Conservation (phyloP, 768 basidiomycete species). For the Myochromella boudieri region DNA sequence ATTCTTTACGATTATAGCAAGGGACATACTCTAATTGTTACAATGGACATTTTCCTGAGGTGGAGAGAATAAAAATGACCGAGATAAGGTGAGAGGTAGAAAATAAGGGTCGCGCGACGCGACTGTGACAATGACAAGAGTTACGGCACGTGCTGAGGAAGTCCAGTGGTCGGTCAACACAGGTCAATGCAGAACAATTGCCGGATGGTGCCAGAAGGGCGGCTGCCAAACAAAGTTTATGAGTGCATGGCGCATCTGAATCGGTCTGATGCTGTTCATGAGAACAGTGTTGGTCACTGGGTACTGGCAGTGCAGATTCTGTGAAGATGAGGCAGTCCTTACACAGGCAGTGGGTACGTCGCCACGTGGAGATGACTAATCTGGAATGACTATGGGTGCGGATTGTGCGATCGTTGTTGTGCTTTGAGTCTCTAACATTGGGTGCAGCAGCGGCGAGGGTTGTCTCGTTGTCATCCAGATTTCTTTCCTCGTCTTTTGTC, state of each 20-base stretch:
- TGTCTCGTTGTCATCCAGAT: background rate
- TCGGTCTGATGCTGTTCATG: no score
- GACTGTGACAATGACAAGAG: constrained; percentile 15
- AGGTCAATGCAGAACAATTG: background rate
- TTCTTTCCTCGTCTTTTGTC: constrained; percentile 3
- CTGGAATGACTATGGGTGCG: no score
- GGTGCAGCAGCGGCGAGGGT: constrained; percentile 11
- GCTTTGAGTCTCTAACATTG: constrained; percentile 8
- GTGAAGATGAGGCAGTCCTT: no score
- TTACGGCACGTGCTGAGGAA: constrained; percentile 13
- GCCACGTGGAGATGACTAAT: no score
- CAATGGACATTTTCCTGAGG: constrained; percentile 53
- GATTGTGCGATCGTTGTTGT: no score
- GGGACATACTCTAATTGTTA: constrained; percentile 76
- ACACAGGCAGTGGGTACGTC: no score
- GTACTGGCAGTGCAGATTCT: no score
- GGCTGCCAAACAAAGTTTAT: no score
- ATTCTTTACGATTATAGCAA: constrained; percentile 55
- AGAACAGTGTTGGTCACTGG: no score
- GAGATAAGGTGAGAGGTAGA: constrained; percentile 2
- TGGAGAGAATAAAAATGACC: constrained; percentile 6
- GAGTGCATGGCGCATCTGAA: no score
- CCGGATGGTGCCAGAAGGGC: no score
- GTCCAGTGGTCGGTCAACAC: constrained; percentile 3
- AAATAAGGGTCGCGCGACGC: constrained; percentile 26